phyloP scores from a whole-genome alignment of 2,329 filamentous ascomycete genomes.

The Colletotrichum sp. region DNA sequence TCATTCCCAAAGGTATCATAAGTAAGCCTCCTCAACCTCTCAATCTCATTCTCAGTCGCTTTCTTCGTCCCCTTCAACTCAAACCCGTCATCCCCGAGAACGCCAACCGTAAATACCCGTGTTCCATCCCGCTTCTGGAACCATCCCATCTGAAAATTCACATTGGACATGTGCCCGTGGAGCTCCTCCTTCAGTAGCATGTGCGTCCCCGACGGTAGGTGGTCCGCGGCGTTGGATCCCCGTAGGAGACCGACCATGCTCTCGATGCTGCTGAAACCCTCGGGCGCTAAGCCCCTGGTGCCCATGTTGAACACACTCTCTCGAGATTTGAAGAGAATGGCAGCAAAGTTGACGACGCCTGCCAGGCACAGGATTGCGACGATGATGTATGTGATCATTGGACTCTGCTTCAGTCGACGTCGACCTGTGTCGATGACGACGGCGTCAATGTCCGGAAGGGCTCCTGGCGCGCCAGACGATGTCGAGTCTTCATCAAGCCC shows the following conservation, averaged over 20 bases:
- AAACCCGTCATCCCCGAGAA: neutral
- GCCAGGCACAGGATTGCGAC: neutral
- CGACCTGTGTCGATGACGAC: neutral
- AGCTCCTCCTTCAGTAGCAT: neutral
- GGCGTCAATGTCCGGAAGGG: neutral
- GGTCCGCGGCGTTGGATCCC: neutral
- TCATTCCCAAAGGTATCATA: neutral
- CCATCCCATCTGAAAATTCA: neutral
- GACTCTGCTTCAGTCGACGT: neutral
- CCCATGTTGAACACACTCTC: neutral
- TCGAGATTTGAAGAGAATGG: neutral
- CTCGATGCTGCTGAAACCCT: neutral
- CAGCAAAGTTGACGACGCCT: neutral
- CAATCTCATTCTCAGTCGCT: neutral
- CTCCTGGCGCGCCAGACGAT: neutral
- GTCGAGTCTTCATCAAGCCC: neutral
- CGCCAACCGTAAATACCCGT: neutral
- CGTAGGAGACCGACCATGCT: neutral
- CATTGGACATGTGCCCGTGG: neutral
- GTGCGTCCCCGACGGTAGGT: neutral
- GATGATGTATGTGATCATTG: neutral
- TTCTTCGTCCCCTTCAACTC: neutral
- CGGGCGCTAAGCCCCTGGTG: neutral
- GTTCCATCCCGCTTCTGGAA: neutral
- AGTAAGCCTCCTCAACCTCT: neutral